Evolutionary conservation across 495 filamentous ascomycete genomes (phyloP), one percentile per base, ranked within the genome.

Genomic region (Chaetomidium leptoderma): DNA sequence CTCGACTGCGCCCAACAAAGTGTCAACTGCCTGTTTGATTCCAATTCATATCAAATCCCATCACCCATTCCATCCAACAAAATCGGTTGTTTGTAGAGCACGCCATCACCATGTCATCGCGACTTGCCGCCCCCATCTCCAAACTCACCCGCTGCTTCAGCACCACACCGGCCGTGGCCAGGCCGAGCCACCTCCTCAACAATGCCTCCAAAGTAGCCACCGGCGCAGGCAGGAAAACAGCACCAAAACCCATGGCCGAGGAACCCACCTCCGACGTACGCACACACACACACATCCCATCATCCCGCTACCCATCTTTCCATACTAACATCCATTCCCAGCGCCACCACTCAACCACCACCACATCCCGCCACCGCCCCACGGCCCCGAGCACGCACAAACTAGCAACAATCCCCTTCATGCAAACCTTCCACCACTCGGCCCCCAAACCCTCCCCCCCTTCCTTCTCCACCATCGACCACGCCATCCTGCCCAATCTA

Each of bases 351-450:
- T 67, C 57, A 44, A 60, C 42, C 21, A 36, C 40, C 35, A 46
- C 53, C 42, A 46, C 58, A 65, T 65, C 66, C 43, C 60, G 63
- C 8, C 63, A 66, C 51, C 65, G 61, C 50, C 66, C 72, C 14
- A 61, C 33, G 64, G 65, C 50, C 62, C 37, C 65, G 63, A 23
- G 19, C 9, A 32, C 62, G 52, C 29, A 55, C 47, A 24, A 33
- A 0, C 40, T 43, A 57, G 4, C n/a, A 36, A 26, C 39, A 40
- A 33, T 74, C 61, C 76, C 72, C 55, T 62, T 79, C 55, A 79
- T 79, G 76, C 76, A 79, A 61, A 76, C 72, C 63, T 79, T 79
- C 64, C 69, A 63, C 60, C 72, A 72, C 39, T 74, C 70, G n/a
- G 66, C 74, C 8, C 64, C 75, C 4, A 57, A 57, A 24, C 62